Conservation (phyloP, 306 rosid species). For the Malus sieversii region DNA sequence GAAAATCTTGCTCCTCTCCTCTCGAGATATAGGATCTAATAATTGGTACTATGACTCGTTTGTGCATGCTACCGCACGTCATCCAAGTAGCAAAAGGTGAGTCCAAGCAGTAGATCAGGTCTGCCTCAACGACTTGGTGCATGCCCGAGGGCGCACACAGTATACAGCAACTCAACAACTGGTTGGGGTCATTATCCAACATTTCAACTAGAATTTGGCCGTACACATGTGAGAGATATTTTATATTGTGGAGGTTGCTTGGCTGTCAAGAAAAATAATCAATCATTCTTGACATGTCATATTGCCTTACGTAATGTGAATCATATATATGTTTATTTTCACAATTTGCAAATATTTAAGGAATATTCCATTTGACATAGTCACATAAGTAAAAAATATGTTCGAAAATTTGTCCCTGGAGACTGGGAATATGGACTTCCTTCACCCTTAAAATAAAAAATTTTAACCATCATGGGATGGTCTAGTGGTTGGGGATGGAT, state of each 20-base stretch:
- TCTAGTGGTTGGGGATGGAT: too few species aligned
- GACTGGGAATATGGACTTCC: not conserved
- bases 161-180: not conserved
- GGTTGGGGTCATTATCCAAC: not conserved
- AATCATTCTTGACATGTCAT: not conserved
- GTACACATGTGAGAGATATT: not conserved
- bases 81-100: not conserved
- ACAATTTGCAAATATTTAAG: not conserved
- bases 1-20: not conserved
- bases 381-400: not conserved
- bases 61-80: not conserved
- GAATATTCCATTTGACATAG: not conserved
- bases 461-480: too few species aligned
- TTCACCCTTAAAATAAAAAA: not conserved
- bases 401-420: not conserved
- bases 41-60: not conserved
- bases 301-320: not conserved
- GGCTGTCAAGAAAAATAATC: not conserved
- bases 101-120: not conserved
- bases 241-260: not conserved
- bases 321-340: not conserved
- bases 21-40: not conserved
- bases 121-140: not conserved
- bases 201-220: not conserved
- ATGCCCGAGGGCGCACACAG: not conserved